These are phyloP conservation scores for Cylindrodendrum hubeiense DNA, from an alignment of 2,329 filamentous ascomycete species.

Conservation along the genomic window DNA sequence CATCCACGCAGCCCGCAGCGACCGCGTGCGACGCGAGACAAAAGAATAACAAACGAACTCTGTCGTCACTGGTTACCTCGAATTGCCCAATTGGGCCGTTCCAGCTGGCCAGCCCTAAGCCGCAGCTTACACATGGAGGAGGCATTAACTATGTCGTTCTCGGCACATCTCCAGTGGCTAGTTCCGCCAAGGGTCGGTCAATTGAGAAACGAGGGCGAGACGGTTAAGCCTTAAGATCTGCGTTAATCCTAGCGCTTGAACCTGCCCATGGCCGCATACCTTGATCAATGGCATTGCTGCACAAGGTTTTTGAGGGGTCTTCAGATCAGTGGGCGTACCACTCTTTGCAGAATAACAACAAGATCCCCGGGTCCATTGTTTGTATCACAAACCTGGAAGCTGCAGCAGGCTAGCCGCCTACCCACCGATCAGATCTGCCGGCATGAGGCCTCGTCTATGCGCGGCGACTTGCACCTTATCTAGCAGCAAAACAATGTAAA, in stretches of 20 bases:
- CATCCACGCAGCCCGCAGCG: not conserved
- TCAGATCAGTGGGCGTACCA: not conserved
- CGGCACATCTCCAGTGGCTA: too few relatives aligned
- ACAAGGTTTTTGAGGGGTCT: not conserved
- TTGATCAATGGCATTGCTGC: not conserved
- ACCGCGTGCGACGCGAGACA: not conserved
- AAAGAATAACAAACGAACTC: not conserved
- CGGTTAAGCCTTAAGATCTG: not conserved
- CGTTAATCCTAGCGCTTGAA: not conserved
- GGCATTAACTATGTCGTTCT: not conserved
- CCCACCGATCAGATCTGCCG: conserved; percentile 5
- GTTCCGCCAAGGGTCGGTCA: not conserved
- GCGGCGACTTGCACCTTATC: conserved; percentile 12
- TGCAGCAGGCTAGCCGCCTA: not conserved
- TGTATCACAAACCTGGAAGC: conserved; percentile 9
- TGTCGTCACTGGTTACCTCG: not conserved
- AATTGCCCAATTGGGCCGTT: conserved; percentile 1
- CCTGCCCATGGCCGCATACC: not conserved
- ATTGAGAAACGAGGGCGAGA: not conserved
- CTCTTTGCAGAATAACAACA: not conserved
- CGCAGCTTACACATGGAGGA: not conserved
- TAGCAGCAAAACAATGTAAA: conserved; percentile 5
- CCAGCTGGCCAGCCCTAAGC: not conserved
- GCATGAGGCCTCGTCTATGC: conserved; percentile 19
- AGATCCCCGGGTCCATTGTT: not conserved